Percentiles rank a stretch among this genome's conserved stretches.
Evolutionary conservation across 2,329 filamentous ascomycete genomes (phyloP).

Genomic region (Pseudogymnoascus sp.): DNA sequence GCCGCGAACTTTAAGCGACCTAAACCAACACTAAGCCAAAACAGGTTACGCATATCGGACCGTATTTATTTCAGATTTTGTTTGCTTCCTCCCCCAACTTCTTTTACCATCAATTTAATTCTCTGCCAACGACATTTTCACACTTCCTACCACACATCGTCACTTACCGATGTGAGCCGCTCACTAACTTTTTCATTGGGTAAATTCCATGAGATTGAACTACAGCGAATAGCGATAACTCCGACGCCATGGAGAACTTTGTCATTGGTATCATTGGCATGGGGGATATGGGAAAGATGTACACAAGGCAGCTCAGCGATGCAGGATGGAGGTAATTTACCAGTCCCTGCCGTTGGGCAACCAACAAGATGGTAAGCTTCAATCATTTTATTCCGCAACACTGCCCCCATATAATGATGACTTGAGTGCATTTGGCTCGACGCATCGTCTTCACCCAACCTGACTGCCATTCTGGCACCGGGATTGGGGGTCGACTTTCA

Average conservation of each 20-base stretch:
- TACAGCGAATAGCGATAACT: constrained; percentile 9
- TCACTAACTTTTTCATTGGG: constrained; percentile 7
- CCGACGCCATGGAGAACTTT: constrained; percentile 39
- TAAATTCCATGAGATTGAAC: constrained; percentile 6
- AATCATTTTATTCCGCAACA: constrained; percentile 17
- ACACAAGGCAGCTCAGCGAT: constrained; percentile 75
- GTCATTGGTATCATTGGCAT: constrained; percentile 93
- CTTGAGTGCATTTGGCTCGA: constrained; percentile 99
- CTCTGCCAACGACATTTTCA: constrained; percentile 3
- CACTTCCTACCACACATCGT: neutral
- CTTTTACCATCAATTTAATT: constrained; percentile 2
- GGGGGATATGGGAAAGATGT: constrained; percentile 99
- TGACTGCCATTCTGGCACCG: constrained; percentile 69
- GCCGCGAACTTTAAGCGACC: constrained; percentile 8
- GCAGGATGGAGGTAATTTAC: constrained; percentile 89
- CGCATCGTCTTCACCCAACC: constrained; percentile 60
- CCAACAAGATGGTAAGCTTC: constrained; percentile 23
- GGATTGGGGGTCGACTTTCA: constrained; percentile 58
- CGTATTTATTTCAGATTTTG: constrained; percentile 11
- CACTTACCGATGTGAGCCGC: constrained; percentile 1
- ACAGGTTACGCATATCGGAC: neutral
- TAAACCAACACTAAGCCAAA: neutral
- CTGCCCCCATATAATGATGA: constrained; percentile 64
- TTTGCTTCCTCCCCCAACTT: neutral
- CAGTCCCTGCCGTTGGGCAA: constrained; percentile 21